Base-by-base conservation (phyloP, 2,329 filamentous ascomycete genomes). In the Colletotrichum sp. region DNA sequence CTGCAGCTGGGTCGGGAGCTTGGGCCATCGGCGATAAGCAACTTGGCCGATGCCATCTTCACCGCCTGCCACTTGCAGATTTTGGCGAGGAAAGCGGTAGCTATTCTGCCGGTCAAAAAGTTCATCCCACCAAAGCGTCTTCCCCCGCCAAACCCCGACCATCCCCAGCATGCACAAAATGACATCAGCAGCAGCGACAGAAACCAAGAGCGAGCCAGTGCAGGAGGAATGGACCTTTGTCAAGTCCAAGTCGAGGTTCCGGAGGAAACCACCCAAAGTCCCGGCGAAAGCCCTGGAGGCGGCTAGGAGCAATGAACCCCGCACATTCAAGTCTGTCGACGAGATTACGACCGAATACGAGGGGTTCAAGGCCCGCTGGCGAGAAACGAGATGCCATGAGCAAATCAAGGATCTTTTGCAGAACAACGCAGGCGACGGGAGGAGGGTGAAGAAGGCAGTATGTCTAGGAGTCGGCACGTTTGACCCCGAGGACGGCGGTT, bases 381-480 rank as follows among this genome's bases (percentile, higher is more conserved):
- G 80, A 44, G 63, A 78, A 2, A 81, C 80, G 1, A 36, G 79
- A 0, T 79, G 79, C 26, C 84, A 82, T 77, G 65, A 72, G 2
- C 77, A 77, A 8, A 81, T 91, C 5, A 79, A 80, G 7, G 78
- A 80, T 1, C 78, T 88, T 5, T 67, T 90, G 6, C 70, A 78
- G 1, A 72, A 76, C 1, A 81, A 83, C 8, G 79, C 77, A 18
- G 5, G 48, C 71, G 3, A 59, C 30, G 16, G 77, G 78, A 48
- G 78, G 72, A n/a, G 24, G 26, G 80, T 88, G 44, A 82, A 80
- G 3, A 83, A 81, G 18, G 91, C 90, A 2, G 79, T 92, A 8
- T 92, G 90, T 75, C 84, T 92, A 7, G 91, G 91, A 0, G 82
- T 90, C 3, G 91, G 91, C 3, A 86, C 89, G 0, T 91, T 91